Base-by-base conservation (phyloP, 345 rosid species). In the Abelmoschus esculentus region DNA sequence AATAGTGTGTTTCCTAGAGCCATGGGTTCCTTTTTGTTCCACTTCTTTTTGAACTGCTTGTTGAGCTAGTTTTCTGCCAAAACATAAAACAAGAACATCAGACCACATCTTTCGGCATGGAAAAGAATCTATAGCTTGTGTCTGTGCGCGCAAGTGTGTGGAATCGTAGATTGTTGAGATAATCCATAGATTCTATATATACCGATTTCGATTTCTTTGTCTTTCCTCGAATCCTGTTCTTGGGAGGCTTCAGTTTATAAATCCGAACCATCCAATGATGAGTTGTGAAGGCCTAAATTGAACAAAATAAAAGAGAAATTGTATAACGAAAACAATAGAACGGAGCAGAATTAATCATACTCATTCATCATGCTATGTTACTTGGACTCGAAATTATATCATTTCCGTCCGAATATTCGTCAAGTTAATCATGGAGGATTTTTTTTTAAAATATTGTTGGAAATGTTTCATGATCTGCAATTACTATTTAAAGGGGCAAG, bases 191-290 rank as follows among this genome's bases (percentile, higher is more conserved):
- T 17, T 22, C 26, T 29, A 32, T 70, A 54, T 82, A 53, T 84
- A 95, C 99, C 79, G 77, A 76, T 78, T 95, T 95, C 0, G 71
- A 75, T 77, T 90, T 95, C 83, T 88, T 91, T 4, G 66, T 60
- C 82, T 74, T 91, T 55, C 98, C 98, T 5, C 92, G 86, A 50
- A 91, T 81, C 78, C 93, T 88, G 86, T 56, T 56, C 60, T 56
- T 56, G 18, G 31, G 60, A 56, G 60, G 32, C 60, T 56, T 56
- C 61, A 56, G 79, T 76, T 95, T 92, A 86, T 91, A 95, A 66
- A 95, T 76, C 77, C 98, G 93, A 63, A 95, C 99, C 99, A 92
- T 95, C 97, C 99, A 95, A 66, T 95, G 99, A 77, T 91, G 98
- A 71, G 98, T 95, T 69, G 99, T 91, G 84, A 89, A 95, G 67